Conservation (phyloP, 176 grass and related monocot genomes). For the Paspalum vaginatum region DNA sequence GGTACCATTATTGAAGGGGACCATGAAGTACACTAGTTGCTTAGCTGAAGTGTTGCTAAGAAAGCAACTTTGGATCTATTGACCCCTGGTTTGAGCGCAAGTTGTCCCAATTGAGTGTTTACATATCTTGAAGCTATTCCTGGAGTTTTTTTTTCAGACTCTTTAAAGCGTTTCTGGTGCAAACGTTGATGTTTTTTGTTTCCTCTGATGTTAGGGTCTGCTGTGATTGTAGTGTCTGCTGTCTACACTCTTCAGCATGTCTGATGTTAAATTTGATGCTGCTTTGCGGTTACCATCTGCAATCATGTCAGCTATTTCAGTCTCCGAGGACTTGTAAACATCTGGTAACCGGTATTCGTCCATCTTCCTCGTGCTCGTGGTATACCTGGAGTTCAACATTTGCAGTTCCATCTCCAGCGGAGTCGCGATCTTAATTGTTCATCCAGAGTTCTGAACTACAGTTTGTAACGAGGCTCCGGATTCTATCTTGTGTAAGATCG, state of each 20-base stretch:
- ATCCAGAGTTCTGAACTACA: background rate
- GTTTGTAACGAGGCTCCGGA: no score
- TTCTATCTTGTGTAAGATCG: no score
- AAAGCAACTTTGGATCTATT: background rate
- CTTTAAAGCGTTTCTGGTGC: conserved; percentile 2
- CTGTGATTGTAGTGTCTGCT: background rate
- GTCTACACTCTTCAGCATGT: background rate
- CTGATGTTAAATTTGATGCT: background rate
- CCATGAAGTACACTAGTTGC: conserved; percentile 14
- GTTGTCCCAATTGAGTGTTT: background rate
- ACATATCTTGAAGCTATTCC: background rate
- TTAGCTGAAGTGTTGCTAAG: conserved; percentile 7
- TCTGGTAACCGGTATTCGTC: background rate
- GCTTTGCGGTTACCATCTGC: background rate
- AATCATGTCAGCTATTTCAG: background rate
- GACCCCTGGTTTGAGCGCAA: conserved; percentile 12
- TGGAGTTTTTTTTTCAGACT: background rate
- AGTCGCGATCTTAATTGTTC: no score
- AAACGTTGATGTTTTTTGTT: no score
- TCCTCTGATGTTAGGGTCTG: no score
- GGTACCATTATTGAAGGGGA: conserved; percentile 39
- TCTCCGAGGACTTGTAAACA: background rate
- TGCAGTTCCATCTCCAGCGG: background rate
- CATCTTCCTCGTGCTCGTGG: background rate
- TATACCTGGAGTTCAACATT: no score